Evolutionary conservation across 169 alveolate species (phyloP).

Genomic region (Plasmodium chabaudi): DNA sequence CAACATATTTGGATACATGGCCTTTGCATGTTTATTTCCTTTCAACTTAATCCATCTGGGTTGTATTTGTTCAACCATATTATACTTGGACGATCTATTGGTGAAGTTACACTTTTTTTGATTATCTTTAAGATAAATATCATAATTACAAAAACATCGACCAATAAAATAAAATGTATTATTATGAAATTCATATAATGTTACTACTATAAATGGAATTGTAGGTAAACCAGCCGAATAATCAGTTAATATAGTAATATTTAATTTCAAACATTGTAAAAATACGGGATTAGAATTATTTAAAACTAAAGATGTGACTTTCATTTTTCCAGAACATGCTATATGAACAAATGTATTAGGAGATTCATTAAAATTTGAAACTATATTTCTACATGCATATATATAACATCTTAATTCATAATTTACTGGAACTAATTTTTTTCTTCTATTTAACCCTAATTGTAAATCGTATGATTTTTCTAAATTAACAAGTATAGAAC

Average conservation of each 20-base stretch:
- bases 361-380: constrained; percentile 80
- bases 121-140: constrained; percentile 69
- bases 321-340: constrained; percentile 86
- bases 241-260: constrained; percentile 73
- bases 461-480: constrained; percentile 78
- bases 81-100: constrained; percentile 70
- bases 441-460: constrained; percentile 80
- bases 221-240: constrained; percentile 75
- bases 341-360: constrained; percentile 87
- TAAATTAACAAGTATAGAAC: constrained; percentile 82
- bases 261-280: constrained; percentile 86
- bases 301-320: constrained; percentile 81
- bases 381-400: constrained; percentile 86
- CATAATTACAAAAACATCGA: constrained; percentile 68
- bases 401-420: constrained; percentile 91
- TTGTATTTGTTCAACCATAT: constrained; percentile 75
- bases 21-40: constrained; percentile 81
- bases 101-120: constrained; percentile 70
- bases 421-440: constrained; percentile 83
- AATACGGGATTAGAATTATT: constrained; percentile 86
- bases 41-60: constrained; percentile 91
- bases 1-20: constrained; percentile 58
- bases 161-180: constrained; percentile 75
- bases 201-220: constrained; percentile 67
- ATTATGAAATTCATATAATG: constrained; percentile 67